Conservation (phyloP, 495 filamentous ascomycete genomes). For the Annulohypoxylon maeteangense region DNA sequence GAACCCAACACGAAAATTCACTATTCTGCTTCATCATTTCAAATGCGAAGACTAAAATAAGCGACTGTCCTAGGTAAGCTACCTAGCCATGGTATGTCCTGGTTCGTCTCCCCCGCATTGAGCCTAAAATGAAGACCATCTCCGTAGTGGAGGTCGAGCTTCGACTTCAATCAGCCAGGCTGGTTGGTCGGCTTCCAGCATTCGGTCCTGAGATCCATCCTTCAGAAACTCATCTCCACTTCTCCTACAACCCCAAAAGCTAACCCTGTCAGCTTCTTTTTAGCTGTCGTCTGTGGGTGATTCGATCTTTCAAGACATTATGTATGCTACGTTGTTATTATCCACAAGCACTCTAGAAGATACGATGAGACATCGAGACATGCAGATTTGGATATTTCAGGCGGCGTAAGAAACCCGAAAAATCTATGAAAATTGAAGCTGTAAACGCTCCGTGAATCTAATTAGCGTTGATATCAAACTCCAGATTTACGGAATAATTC, state of each 20-base stretch:
- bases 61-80: neutral
- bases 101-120: slow-evolving; percentile 44
- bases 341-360: neutral
- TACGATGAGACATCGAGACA: neutral
- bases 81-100: slow-evolving; percentile 11
- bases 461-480: neutral
- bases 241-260: slow-evolving; percentile 31
- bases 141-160: slow-evolving; percentile 37
- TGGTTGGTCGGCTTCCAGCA: slow-evolving; percentile 39
- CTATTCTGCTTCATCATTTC: slow-evolving; percentile 23
- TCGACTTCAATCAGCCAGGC: slow-evolving; percentile 21
- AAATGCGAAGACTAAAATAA: slow-evolving; percentile 6
- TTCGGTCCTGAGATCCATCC: slow-evolving; percentile 36
- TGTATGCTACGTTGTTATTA: slow-evolving; percentile 3
- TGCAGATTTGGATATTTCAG: neutral
- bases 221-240: slow-evolving; percentile 32
- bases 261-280: slow-evolving; percentile 26
- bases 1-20: neutral
- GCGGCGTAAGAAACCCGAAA: neutral
- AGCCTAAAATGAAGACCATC: slow-evolving; percentile 46
- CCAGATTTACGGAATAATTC: slow-evolving; percentile 29
- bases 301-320: neutral
- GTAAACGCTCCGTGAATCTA: neutral
- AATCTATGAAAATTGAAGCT: neutral
- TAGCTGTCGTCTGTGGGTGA: slow-evolving; percentile 14